Evolutionary conservation across 2,329 filamentous ascomycete genomes (phyloP).

Genomic region (Diaporthe sp.): DNA sequence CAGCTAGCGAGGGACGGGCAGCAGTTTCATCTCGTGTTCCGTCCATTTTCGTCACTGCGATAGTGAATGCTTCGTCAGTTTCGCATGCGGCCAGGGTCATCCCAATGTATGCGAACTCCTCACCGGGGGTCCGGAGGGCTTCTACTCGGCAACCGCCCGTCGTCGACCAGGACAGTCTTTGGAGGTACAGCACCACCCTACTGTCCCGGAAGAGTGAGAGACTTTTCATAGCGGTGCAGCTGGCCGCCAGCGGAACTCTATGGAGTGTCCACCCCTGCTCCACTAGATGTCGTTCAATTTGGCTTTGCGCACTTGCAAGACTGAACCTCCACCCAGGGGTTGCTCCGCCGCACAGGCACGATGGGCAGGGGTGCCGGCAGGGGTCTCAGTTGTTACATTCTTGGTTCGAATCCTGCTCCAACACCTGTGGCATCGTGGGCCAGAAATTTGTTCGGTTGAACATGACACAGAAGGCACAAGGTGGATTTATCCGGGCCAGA

Average conservation of each 20-base stretch:
- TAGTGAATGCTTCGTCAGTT: conserved; percentile 41
- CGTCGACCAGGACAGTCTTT: not conserved
- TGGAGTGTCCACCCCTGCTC: conserved; percentile 28
- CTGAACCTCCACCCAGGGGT: conserved; percentile 29
- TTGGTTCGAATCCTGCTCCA: conserved; percentile 24
- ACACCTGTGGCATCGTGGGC: conserved; percentile 24
- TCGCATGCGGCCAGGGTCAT: conserved; percentile 44
- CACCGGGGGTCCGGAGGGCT: conserved; percentile 20
- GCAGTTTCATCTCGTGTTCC: conserved; percentile 46
- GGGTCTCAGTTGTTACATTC: conserved; percentile 28
- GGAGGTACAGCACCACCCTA: not conserved
- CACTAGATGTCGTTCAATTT: conserved; percentile 34
- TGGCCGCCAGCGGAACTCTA: conserved; percentile 4
- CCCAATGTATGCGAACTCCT: conserved; percentile 26
- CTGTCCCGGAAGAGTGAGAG: not conserved
- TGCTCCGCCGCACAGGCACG: conserved; percentile 27
- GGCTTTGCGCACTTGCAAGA: conserved; percentile 29
- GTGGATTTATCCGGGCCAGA: conserved; percentile 5
- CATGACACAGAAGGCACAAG: conserved; percentile 31
- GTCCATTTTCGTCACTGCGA: conserved; percentile 36
- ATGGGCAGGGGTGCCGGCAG: conserved; percentile 32
- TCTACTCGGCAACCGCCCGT: not conserved
- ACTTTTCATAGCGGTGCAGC: not conserved
- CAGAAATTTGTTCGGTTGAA: conserved; percentile 28
- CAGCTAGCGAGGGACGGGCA: conserved; percentile 37